Evolutionary conservation across 331 rosid species (phyloP), one percentile per base, ranked within the genome.

Genomic region (Cucumis variabilis): DNA sequence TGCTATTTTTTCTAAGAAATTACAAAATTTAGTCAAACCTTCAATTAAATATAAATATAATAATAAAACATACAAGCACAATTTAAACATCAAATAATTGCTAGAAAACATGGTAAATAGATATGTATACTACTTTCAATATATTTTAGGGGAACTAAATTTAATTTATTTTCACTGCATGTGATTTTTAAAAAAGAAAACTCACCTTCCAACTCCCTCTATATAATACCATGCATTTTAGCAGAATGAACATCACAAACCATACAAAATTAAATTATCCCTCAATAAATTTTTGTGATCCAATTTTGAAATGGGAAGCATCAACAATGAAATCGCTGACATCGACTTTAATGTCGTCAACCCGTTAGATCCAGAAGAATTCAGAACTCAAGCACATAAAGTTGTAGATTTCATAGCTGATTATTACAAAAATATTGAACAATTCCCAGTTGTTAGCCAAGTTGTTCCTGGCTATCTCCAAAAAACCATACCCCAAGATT

Each of bases 361-460:
- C 23, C 88, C 83, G 21, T 24, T 91, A 8, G 89, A 91, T 65
- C 74, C 86, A 11, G 89, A 86, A 12, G 90, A 84, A 25, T 88
- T 91, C 83, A 82, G 90, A 63, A 73, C 23, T 13, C 90, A 91
- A 88, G 93, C 86, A 68, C 87, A 89, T 79, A 89, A 86, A 44
- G 71, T 90, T 46, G 72, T 88, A 1, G 90, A 91, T 41, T 91
- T 88, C 65, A 90, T 91, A 7, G 93, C 92, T 9, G 90, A 90
- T 55, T 88, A 91, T 69, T 91, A 90, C 87, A 63, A 88, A 77
- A 88, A 85, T 53, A 87, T 91, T 5, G 88, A 90, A 30, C 83
- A 90, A 11, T 87, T 84, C 71, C 91, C 93, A 1, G 90, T 91
- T 51, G 65, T 67, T 15, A 90, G 92, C 89, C 93, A 88, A 85